Conservation (phyloP, 805 yeast species). For the Yamadazyma olivae region DNA sequence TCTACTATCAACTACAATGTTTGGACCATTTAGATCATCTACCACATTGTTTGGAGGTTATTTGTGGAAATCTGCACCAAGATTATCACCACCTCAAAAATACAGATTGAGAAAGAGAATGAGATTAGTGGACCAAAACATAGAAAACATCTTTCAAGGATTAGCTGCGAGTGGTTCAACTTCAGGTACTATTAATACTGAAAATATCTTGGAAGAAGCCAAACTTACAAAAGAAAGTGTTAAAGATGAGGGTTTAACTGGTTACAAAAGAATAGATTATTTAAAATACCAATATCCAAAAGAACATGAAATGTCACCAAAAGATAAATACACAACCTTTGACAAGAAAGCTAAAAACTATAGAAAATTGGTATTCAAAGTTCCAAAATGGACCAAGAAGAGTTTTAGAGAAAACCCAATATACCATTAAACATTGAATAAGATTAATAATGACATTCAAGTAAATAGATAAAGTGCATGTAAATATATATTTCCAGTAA, state of each 20-base stretch:
- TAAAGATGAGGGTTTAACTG: conserved; percentile 10
- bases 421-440: too few relatives aligned
- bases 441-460: too few relatives aligned
- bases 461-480: too few relatives aligned
- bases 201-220: conserved; percentile 1
- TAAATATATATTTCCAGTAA: too few relatives aligned
- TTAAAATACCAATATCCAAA: conserved; percentile 56
- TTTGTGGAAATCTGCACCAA: conserved; percentile 56
- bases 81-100: conserved; percentile 74
- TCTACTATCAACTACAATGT: too few relatives aligned
- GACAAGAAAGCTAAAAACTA: conserved; percentile 71
- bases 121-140: conserved; percentile 74
- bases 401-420: conserved; percentile 79
- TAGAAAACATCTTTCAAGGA: conserved; percentile 55
- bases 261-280: conserved; percentile 34
- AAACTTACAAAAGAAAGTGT: conserved; percentile 13
- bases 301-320: conserved; percentile 74
- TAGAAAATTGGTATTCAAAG: conserved; percentile 83
- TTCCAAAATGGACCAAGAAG: conserved; percentile 89
- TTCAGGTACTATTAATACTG: conserved; percentile 1
- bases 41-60: conserved; percentile 64
- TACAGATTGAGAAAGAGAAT: conserved; percentile 81
- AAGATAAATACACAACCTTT: conserved; percentile 86
- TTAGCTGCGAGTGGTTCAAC: conserved; percentile 5
- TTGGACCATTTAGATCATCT: conserved; percentile 71